Percentiles rank a stretch among this genome's conserved stretches.
Conservation (phyloP, 1,139 yeast species). For the Lodderomyces pseudojiufengensis region DNA sequence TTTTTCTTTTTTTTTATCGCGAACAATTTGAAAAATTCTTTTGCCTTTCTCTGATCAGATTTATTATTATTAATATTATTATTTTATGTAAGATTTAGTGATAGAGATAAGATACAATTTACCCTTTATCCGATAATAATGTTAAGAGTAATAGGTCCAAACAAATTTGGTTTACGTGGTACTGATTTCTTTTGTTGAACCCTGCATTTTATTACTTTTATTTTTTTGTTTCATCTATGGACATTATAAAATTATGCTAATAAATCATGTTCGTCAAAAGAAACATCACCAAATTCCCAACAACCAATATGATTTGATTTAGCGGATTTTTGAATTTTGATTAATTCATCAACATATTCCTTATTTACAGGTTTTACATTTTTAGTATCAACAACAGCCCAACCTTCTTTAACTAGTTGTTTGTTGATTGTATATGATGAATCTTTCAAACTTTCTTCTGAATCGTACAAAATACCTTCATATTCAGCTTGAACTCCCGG, state of each 20-base stretch:
- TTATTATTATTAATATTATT: no score
- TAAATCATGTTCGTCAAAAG: slow-evolving; percentile 51
- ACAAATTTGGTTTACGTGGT: no score
- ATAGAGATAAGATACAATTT: no score
- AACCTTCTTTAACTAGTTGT: slow-evolving; percentile 60
- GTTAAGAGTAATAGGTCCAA: no score
- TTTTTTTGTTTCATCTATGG: no score
- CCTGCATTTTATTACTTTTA: no score
- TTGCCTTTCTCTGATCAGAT: no score
- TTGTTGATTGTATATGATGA: slow-evolving; percentile 61
- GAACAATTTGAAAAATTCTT: no score
- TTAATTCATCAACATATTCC: slow-evolving; percentile 36
- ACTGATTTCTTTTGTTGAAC: no score
- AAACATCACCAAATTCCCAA: slow-evolving; percentile 80
- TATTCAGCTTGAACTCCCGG: slow-evolving; percentile 40
- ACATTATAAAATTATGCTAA: slow-evolving; percentile 4
- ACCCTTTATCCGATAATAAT: no score
- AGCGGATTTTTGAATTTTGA: slow-evolving; percentile 46
- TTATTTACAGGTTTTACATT: slow-evolving; percentile 31
- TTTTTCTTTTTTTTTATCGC: no score
- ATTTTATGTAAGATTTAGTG: no score
- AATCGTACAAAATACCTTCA: slow-evolving; percentile 57
- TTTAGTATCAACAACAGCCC: slow-evolving; percentile 54
- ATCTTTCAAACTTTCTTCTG: slow-evolving; percentile 54
- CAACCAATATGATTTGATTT: slow-evolving; percentile 58